Evolutionary conservation across 768 basidiomycete genomes (phyloP), one percentile per base, ranked within the genome.

Genomic region (Lactifluus rugatus): DNA sequence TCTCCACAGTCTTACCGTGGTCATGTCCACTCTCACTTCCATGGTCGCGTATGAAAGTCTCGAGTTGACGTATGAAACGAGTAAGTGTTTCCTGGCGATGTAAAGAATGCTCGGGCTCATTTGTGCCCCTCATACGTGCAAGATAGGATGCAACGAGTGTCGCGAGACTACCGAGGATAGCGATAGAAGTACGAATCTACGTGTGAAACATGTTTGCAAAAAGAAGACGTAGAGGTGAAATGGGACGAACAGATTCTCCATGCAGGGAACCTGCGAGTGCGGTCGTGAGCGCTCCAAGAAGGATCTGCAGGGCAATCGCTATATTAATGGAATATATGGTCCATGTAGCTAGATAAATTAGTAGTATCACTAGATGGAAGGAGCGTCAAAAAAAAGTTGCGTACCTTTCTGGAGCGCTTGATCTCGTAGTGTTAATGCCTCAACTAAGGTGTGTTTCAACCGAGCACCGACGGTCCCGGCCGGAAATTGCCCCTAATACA

Each of bases 61-160:
- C 67, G 41, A 75, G 75, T 60, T 84, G 79, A 23, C 85, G 81
- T 25, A 87, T 73, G 64, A 81, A 89, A 26, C 80, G 75, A 31
- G 84, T 82, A 1, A 88, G 72, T 60, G 85, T 83, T 62, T 83
- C 81, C 7, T 73, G 74, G 9, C 80, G 77, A 2, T 73, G 67
- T 41, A 76, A 73, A 1, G 83, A 84, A 16, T 76, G 57, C 61
- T 88, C 85, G 2, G 87, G 87, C 62, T 87, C 85, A 48, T 78
- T 78, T 0, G 84, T 81, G 14, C 84, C 84, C 25, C 85, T 78
- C n/a, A 79, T 76, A 11, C 81, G 79, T 2, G 86, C 86, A 28
- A 89, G 75, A 68, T 84, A 87, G 7, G 85, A 82, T 25, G 86
- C 85, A 11, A 82, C 77, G 21, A 87, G 19, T 0, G 86, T 88